Evolutionary conservation across 192 early-diverging fungal genomes (phyloP), one percentile per base, ranked within the genome.

Genomic region (Anaeromyces robustus): DNA sequence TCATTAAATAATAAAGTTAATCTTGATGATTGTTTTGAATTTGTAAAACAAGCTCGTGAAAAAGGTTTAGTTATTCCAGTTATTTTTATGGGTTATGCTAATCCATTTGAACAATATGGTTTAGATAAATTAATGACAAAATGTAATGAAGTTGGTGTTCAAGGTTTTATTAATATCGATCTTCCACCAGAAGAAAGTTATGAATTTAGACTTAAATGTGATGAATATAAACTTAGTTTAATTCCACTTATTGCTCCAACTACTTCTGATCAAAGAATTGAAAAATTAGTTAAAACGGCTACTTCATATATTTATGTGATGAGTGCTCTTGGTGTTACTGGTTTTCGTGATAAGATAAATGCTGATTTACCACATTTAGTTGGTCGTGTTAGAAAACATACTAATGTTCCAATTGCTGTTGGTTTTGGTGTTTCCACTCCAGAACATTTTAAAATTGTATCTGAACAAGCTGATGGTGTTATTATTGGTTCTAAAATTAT

Each of bases 1-100:
- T 94, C 98, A 14, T 89, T 99, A 12, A 79, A 89, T 79, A 88
- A 99, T 81, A 87, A 88, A 37, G 88, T 93, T 30, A 94, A 96
- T 86, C 92, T 98, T 78, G 83, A 90, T 19, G 86, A 87, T 83
- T 97, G 97, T 87, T 86, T 98, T 59, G 87, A 90, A 32, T 90
- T 92, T 80, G 96, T 98, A 32, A 83, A 86, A 29, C 84, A 92
- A 83, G 97, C 98, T 1, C 92, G 97, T 77, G 81, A 86, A 34
- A 88, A 88, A 39, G 98, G 98, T 16, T 90, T 99, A 30, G 91
- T 88, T 80, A 91, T 94, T 26, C 98, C 98, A 7, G 89, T 99
- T 77, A 89, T 99, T 29, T 95, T 99, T 82, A 98, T 99, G 97
- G 98, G 96, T 30, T 99, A 99, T 92, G 97, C 94, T 89, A 99